phyloP scores from a whole-genome alignment of 768 basidiomycete species.

The Tulasnella calospora region DNA sequence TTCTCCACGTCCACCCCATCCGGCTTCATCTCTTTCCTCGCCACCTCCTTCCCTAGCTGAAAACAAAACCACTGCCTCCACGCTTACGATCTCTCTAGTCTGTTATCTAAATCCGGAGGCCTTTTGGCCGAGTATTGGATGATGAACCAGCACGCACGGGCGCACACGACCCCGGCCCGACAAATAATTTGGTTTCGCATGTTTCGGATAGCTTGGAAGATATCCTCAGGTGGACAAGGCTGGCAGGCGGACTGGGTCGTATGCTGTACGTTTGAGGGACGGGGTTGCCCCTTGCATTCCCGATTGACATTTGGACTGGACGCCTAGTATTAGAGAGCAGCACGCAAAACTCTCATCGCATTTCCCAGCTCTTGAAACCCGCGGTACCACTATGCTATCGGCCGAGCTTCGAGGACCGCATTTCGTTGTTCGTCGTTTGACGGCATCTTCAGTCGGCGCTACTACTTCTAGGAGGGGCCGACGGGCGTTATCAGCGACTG shows the following conservation, averaged over 20 bases:
- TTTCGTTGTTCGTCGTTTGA: conserved; percentile 66
- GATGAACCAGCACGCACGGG: no score
- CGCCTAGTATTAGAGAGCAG: conserved; percentile 60
- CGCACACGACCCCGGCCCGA: no score
- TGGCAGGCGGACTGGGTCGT: conserved; percentile 70
- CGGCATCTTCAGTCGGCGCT: conserved; percentile 84
- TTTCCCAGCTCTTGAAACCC: conserved; percentile 53
- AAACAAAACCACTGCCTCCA: no score
- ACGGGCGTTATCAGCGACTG: conserved; percentile 42
- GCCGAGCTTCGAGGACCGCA: conserved; percentile 61
- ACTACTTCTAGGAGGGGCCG: no score
- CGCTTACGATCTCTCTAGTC: no score
- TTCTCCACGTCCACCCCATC: no score
- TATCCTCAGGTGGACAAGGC: conserved; percentile 57
- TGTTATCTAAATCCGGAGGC: no score
- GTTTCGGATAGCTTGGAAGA: conserved; percentile 56
- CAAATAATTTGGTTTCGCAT: conserved; percentile 59
- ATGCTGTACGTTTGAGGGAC: conserved; percentile 49
- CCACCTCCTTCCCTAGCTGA: no score
- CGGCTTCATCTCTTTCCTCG: no score
- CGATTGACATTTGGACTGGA: conserved; percentile 34
- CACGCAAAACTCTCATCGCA: conserved; percentile 44
- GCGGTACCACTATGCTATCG: conserved; percentile 64
- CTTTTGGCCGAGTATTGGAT: no score
- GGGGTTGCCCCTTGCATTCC: no score